Percentiles rank a stretch among this genome's conserved stretches.
Evolutionary conservation across 495 filamentous ascomycete species (phyloP).

Genomic region (Extremus antarcticus): DNA sequence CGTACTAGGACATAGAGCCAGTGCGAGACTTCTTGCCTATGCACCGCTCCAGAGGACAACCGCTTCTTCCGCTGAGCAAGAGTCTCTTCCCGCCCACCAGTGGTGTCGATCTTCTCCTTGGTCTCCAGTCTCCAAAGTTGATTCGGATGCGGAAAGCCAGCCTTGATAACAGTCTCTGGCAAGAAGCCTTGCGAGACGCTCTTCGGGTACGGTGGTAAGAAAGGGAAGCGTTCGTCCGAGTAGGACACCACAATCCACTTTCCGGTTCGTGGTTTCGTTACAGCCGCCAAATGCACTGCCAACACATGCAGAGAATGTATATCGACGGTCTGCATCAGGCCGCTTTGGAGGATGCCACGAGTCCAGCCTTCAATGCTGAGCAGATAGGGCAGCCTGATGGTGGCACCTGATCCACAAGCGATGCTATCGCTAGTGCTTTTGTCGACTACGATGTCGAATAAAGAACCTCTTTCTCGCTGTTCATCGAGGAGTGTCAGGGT

Average conservation of each 20-base stretch:
- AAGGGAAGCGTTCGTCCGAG: slow-evolving; percentile 1
- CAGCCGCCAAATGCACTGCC: background rate
- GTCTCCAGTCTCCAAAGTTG: slow-evolving; percentile 1
- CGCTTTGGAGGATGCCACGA: background rate
- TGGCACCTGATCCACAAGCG: background rate
- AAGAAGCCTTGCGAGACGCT: background rate
- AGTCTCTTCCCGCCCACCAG: background rate
- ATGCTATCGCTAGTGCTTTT: slow-evolving; percentile 2
- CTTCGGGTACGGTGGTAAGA: background rate
- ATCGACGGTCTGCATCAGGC: background rate
- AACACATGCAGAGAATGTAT: slow-evolving; percentile 1
- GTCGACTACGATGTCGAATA: background rate
- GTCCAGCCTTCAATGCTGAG: background rate
- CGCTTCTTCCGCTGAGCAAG: background rate
- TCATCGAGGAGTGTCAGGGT: background rate
- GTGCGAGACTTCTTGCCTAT: background rate
- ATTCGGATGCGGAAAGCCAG: background rate
- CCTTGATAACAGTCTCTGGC: background rate
- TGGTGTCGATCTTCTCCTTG: background rate
- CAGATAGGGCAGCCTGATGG: background rate
- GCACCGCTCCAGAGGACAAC: background rate
- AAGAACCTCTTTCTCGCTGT: background rate
- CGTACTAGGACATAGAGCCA: slow-evolving; percentile 1
- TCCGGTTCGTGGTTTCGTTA: background rate
- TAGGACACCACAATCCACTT: slow-evolving; percentile 1